Evolutionary conservation across 805 yeast genomes (phyloP), one percentile per base, ranked within the genome.

Genomic region (Scheffersomyces amazonensis): DNA sequence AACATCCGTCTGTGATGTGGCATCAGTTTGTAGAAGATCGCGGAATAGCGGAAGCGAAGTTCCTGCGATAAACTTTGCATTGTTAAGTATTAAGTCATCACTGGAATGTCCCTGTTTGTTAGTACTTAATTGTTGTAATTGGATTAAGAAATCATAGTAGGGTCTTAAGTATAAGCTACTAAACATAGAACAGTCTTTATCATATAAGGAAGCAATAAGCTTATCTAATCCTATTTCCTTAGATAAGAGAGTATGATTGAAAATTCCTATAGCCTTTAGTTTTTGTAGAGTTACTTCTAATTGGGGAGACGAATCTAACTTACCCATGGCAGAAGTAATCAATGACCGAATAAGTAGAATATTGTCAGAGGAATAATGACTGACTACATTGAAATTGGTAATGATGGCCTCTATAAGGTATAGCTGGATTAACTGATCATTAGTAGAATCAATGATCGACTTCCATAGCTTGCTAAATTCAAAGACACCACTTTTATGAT

Each of bases 231-330:
- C 17, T 4, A 27, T 27, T 5, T 27, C 30, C 15, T 27, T 27
- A 13, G 30, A 24, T 31, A 40, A 23, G 13, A 49, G 31, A n/a
- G 35, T 39, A 28, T 47, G 50, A 32, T 43, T 40, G 28, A 54
- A 45, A 23, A 53, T 50, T 3, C 54, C 54, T 16, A 55, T 28
- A 2, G 56, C 44, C 31, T 54, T 55, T 12, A 55, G 34, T 35
- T 53, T 49, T 28, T 48, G 28, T 19, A 36, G 19, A 10, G 30
- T 16, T 4, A 27, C 23, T 8, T 30, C 34, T 15, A 29, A 16
- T 3, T 23, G 12, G 4, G 16, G 20, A 5, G 22, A n/a, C 10
- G 31, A 5, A 15, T 16, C 27, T 24, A 24, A 24, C 12, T 24
- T 24, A 24, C 27, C 27, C 8, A 24, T 24, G 8, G 27, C 8